A percentile compares a stretch with the other conserved stretches of the same genome.
These are phyloP conservation scores for Aegle marmelos DNA, from an alignment of 345 rosid genomes.

Conservation along the genomic window DNA sequence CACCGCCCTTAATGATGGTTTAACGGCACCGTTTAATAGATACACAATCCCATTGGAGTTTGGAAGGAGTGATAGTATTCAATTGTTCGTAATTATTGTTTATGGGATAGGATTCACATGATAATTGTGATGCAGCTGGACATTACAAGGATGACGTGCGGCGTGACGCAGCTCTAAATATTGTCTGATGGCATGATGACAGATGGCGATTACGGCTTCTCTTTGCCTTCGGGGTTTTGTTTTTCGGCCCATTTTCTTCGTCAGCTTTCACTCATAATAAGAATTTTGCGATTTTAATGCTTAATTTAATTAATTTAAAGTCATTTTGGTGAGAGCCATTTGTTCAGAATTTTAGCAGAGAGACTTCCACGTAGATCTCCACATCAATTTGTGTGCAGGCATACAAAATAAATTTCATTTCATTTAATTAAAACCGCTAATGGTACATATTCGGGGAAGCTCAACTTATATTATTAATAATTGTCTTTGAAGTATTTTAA, in stretches of 20 bases:
- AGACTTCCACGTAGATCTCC: too few relatives aligned
- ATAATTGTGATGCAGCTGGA: not conserved
- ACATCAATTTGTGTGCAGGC: too few relatives aligned
- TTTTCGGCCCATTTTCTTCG: not conserved
- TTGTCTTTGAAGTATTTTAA: not conserved
- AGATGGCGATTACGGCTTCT: not conserved
- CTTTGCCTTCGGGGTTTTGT: not conserved
- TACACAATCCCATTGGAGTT: too few relatives aligned
- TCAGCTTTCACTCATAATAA: not conserved
- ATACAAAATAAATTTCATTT: too few relatives aligned
- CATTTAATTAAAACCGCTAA: too few relatives aligned
- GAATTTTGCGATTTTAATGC: not conserved
- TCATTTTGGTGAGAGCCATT: not conserved
- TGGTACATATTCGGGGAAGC: too few relatives aligned
- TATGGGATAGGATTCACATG: not conserved
- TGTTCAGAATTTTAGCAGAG: too few relatives aligned
- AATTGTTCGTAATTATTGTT: too few relatives aligned
- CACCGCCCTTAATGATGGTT: too few relatives aligned
- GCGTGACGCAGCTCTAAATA: too few relatives aligned
- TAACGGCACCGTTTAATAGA: not conserved
- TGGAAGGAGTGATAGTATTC: not conserved
- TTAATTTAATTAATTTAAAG: not conserved
- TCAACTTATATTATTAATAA: too few relatives aligned
- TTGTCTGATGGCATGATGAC: not conserved
- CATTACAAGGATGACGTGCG: not conserved